phyloP scores from a whole-genome alignment of 2,329 filamentous ascomycete genomes.

The Colletotrichum sansevieriae region DNA sequence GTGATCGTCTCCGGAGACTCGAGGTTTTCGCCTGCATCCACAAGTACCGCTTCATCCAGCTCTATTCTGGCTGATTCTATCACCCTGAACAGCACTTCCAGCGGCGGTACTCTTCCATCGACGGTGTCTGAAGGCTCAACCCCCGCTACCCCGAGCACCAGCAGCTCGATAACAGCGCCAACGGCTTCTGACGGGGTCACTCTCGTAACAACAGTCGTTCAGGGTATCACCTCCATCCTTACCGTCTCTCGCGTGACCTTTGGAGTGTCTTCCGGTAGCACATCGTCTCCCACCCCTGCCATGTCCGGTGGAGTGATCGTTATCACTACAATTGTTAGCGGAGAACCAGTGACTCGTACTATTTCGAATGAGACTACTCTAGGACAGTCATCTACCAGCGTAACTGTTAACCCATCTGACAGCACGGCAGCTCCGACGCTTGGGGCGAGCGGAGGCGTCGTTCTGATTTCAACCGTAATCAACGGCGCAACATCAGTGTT shows the following conservation, averaged over 20 bases:
- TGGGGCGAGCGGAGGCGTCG: background rate
- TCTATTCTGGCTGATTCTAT: background rate
- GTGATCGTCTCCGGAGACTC: background rate
- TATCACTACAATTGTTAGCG: constrained; percentile 3
- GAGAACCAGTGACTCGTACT: background rate
- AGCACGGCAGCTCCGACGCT: background rate
- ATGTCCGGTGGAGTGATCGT: background rate
- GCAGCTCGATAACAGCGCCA: background rate
- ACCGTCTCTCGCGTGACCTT: background rate
- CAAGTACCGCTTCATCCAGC: background rate
- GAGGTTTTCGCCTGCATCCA: background rate
- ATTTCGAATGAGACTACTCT: background rate
- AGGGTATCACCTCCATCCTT: background rate
- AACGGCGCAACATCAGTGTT: background rate
- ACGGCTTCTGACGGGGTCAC: too few relatives aligned
- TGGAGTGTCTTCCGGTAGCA: background rate
- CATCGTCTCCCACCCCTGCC: background rate
- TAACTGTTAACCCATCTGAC: background rate
- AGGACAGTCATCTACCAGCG: background rate
- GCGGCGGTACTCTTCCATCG: background rate
- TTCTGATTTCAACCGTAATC: constrained; percentile 4
- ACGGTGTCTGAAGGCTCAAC: constrained; percentile 6
- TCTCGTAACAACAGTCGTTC: too few relatives aligned
- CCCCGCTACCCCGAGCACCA: background rate
- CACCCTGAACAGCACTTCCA: constrained; percentile 8